Percentiles rank a stretch among this genome's conserved stretches.
These are phyloP conservation scores for Stylonectria norvegica DNA, from an alignment of 2,329 filamentous ascomycete genomes.

Conservation along the genomic window DNA sequence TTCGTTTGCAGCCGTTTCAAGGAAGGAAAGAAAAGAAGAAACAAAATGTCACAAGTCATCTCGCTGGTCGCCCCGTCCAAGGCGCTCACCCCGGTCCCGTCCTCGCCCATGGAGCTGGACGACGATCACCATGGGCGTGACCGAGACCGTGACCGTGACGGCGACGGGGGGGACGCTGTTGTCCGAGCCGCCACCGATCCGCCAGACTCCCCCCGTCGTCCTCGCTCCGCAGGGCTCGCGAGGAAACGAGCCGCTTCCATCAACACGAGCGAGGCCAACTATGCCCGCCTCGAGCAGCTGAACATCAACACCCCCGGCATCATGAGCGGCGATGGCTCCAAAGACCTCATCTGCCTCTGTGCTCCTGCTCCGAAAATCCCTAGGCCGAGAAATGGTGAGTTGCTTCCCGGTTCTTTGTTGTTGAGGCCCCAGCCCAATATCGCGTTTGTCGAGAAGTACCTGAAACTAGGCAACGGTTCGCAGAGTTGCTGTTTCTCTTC, in stretches of 20 bases:
- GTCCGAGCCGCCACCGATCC: constrained; percentile 20
- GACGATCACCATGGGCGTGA: constrained; percentile 13
- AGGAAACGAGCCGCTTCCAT: constrained; percentile 47
- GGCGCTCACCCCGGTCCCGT: constrained; percentile 24
- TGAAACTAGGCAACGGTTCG: too few species aligned
- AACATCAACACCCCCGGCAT: constrained; percentile 27
- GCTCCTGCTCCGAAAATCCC: constrained; percentile 56
- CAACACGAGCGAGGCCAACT: constrained; percentile 43
- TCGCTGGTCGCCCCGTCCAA: constrained; percentile 25
- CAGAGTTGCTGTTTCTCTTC: too few species aligned
- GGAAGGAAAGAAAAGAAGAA: too few species aligned
- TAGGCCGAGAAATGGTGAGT: constrained; percentile 57
- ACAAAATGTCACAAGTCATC: constrained; percentile 30
- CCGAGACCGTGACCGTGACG: not conserved
- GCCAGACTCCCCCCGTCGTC: constrained; percentile 27
- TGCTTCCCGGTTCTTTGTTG: constrained; percentile 13
- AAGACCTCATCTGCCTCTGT: constrained; percentile 54
- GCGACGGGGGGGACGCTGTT: not conserved
- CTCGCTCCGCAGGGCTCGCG: constrained; percentile 16
- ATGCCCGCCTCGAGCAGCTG: constrained; percentile 30
- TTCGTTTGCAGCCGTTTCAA: constrained; percentile 19
- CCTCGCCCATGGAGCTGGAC: constrained; percentile 21
- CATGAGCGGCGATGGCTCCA: constrained; percentile 29
- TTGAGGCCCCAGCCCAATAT: not conserved
- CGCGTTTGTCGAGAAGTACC: not conserved